A percentile compares a stretch with the other conserved stretches of the same genome.
phyloP scores from a whole-genome alignment of 306 rosid genomes.

The Trifolium pratense region DNA sequence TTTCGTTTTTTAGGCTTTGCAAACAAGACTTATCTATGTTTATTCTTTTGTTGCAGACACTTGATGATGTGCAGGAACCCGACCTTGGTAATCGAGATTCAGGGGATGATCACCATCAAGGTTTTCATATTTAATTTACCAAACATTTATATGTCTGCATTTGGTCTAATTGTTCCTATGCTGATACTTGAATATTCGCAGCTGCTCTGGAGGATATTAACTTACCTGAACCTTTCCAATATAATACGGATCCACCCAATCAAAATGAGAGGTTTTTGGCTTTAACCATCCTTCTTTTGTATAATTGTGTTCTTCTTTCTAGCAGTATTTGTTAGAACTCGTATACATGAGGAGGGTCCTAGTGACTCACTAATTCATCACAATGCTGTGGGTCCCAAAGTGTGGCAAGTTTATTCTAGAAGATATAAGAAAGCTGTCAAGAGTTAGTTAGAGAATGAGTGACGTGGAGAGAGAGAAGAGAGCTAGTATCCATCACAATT shows the following conservation, averaged over 20 bases:
- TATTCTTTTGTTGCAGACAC: not conserved
- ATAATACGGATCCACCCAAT: slow-evolving; percentile 48
- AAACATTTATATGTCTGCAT: slow-evolving; percentile 9
- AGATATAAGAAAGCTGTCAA: too few species aligned
- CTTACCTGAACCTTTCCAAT: slow-evolving; percentile 54
- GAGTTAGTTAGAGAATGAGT: too few species aligned
- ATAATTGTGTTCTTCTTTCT: slow-evolving; percentile 13
- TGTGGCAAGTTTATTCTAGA: too few species aligned
- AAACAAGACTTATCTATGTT: not conserved
- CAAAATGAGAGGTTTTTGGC: slow-evolving; percentile 70
- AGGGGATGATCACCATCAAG: slow-evolving; percentile 47
- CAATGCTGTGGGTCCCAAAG: too few species aligned
- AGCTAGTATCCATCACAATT: too few species aligned
- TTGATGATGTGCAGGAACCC: slow-evolving; percentile 21
- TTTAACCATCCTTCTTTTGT: slow-evolving; percentile 8
- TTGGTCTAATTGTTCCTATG: slow-evolving; percentile 12
- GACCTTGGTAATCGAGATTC: too few species aligned
- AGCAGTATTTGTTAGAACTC: not conserved
- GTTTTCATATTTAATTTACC: slow-evolving; percentile 48
- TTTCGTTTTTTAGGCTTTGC: too few species aligned
- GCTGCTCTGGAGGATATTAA: slow-evolving; percentile 76
- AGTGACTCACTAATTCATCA: too few species aligned
- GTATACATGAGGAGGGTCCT: too few species aligned
- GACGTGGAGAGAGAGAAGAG: too few species aligned
- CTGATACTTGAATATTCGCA: slow-evolving; percentile 47